Percentiles rank a stretch among this genome's conserved stretches.
phyloP scores from a whole-genome alignment of 306 rosid genomes.

The Quercus mongolica region DNA sequence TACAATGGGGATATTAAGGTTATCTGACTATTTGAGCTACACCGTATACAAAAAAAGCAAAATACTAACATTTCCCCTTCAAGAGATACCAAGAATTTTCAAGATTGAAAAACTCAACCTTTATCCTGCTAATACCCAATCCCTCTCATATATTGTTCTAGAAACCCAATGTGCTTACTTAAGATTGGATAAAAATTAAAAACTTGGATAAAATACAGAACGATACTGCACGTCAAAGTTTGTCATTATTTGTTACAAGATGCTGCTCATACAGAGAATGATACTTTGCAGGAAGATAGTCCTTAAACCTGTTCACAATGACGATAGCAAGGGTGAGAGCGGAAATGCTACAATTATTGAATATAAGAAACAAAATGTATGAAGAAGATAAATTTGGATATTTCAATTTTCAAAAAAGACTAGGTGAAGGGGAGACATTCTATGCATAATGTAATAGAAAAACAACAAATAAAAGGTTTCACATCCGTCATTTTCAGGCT shows the following conservation, averaged over 20 bases:
- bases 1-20: no score
- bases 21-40: no score
- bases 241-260: conserved; percentile 32
- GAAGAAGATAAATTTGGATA: background rate
- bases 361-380: background rate
- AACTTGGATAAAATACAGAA: background rate
- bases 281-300: conserved; percentile 78
- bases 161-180: background rate
- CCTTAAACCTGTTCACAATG: conserved; percentile 73
- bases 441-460: background rate
- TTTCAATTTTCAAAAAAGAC: background rate
- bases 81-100: no score
- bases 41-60: no score
- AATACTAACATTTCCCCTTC: no score
- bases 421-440: background rate
- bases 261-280: conserved; percentile 72
- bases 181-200: background rate
- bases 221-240: background rate
- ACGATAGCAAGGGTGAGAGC: conserved; percentile 6
- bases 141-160: no score
- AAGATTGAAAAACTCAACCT: no score
- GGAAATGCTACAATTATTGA: conserved; percentile 18
- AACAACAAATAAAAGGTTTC: no score
- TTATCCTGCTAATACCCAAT: background rate
- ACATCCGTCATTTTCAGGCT: no score